These are phyloP conservation scores for Colletotrichum echinochloae DNA, from an alignment of 2,329 filamentous ascomycete species.

Conservation along the genomic window DNA sequence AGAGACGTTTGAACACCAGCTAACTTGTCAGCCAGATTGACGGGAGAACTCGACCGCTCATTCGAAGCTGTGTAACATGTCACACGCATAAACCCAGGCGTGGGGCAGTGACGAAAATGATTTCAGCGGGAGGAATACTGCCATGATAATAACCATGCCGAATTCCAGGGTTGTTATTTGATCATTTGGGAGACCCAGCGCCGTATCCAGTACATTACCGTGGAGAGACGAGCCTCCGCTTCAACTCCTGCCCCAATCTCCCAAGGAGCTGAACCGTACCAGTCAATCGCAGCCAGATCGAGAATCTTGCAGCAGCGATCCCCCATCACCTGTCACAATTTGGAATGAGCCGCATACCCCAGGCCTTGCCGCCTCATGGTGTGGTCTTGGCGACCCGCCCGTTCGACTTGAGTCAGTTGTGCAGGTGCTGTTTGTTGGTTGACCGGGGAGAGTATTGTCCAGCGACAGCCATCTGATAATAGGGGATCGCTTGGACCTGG, in stretches of 20 bases:
- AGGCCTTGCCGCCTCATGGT: slow-evolving; percentile 6
- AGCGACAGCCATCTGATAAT: slow-evolving; percentile 9
- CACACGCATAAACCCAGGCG: slow-evolving; percentile 8
- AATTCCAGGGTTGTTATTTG: slow-evolving; percentile 15
- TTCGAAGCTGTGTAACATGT: slow-evolving; percentile 25
- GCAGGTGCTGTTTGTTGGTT: not conserved
- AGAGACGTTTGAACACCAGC: slow-evolving; percentile 13
- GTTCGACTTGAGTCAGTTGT: not conserved
- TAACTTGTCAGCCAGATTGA: slow-evolving; percentile 9
- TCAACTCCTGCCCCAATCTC: slow-evolving; percentile 9
- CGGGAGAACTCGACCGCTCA: slow-evolving; percentile 10
- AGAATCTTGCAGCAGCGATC: slow-evolving; percentile 22
- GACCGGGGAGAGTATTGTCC: not conserved
- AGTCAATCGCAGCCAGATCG: slow-evolving; percentile 24
- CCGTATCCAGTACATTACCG: slow-evolving; percentile 21
- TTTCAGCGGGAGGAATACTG: slow-evolving; percentile 28
- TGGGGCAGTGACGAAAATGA: slow-evolving; percentile 12
- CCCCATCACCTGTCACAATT: slow-evolving; percentile 26
- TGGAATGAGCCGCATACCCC: slow-evolving; percentile 26
- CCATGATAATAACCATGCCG: slow-evolving; percentile 6
- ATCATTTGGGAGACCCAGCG: slow-evolving; percentile 13
- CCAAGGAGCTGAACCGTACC: not conserved
- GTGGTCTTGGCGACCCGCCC: slow-evolving; percentile 12
- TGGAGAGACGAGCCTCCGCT: slow-evolving; percentile 15
- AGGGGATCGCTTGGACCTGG: too few species aligned